Evolutionary conservation across 768 basidiomycete genomes (phyloP).

Genomic region (Lactifluus hygrophoroides): DNA sequence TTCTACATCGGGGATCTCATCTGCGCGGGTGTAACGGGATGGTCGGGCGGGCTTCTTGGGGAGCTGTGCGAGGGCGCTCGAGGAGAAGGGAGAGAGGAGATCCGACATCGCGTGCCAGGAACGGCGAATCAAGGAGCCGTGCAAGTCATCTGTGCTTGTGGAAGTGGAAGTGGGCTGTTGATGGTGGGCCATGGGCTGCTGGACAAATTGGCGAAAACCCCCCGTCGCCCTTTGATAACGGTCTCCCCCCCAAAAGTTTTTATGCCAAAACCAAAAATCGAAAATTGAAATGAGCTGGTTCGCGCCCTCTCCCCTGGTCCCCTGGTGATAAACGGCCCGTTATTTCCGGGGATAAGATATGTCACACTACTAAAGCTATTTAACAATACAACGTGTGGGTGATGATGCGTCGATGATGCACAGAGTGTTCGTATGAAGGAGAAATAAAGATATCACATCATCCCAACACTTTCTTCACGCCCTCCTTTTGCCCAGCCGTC

Average conservation of each 20-base stretch:
- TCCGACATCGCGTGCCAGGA: constrained; percentile 58
- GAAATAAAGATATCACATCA: constrained; percentile 26
- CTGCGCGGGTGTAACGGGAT: constrained; percentile 54
- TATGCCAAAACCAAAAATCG: neutral
- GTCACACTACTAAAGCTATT: no score
- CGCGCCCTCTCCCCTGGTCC: no score
- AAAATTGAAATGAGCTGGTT: no score
- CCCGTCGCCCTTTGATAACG: no score
- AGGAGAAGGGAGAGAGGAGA: constrained; percentile 58
- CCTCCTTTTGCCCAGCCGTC: constrained; percentile 73
- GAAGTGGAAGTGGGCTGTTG: constrained; percentile 9
- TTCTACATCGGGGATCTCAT: constrained; percentile 59
- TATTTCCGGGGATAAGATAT: neutral
- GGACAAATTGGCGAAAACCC: neutral
- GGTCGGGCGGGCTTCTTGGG: constrained; percentile 34
- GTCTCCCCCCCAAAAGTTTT: no score
- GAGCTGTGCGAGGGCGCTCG: constrained; percentile 45
- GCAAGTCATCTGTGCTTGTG: constrained; percentile 18
- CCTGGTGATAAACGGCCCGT: neutral
- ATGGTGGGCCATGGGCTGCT: neutral
- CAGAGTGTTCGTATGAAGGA: neutral
- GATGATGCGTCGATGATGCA: no score
- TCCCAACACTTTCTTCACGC: constrained; percentile 56
- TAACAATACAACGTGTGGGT: no score
- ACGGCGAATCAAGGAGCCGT: constrained; percentile 37